Base-by-base conservation (phyloP, 768 basidiomycete species). In the Xerocomellus intermedius region DNA sequence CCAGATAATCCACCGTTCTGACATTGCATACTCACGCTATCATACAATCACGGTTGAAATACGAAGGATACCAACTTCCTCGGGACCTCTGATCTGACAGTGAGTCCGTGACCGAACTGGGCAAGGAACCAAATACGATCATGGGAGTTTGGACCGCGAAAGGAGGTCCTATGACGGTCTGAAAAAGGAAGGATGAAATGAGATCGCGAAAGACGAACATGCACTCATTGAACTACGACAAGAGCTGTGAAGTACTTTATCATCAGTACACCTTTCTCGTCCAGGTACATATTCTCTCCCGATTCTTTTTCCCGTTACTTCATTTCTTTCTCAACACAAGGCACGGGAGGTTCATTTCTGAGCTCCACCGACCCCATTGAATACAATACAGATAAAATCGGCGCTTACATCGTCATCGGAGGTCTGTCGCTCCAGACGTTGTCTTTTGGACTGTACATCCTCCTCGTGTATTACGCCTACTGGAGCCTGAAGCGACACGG, bases 231-330 rank as follows among this genome's bases (percentile, higher is more conserved):
- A n/a, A n/a, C n/a, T n/a, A n/a, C n/a, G n/a, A n/a, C n/a, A n/a
- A n/a, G n/a, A n/a, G n/a, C n/a, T n/a, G n/a, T n/a, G n/a, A 42
- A 33, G 32, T 60, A 65, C 24, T 72, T 73, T 22, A 30, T 72
- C 41, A 7, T 60, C 37, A 68, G 70, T 21, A 70, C 13, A 72
- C 69, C 7, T 58, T 69, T 36, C 17, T 65, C 38, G 42, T 72
- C n/a, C 70, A 73, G 56, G 71, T 66, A 47, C 52, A 6, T 12
- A 12, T n/a, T 16, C 37, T 19, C 24, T 22, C 21, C 37, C 24
- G 1, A 30, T 10, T 35, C 2, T 10, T 5, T 22, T 47, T 28
- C 19, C 6, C 26, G 7, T 7, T 3, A 3, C 13, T 10, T 36
- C 14, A 35, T 1, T 37, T 16, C 3, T 4, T 22, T 21, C 17